Conservation (phyloP, 1,284 basidiomycete genomes). For the Pyrrhoderma noxium region DNA sequence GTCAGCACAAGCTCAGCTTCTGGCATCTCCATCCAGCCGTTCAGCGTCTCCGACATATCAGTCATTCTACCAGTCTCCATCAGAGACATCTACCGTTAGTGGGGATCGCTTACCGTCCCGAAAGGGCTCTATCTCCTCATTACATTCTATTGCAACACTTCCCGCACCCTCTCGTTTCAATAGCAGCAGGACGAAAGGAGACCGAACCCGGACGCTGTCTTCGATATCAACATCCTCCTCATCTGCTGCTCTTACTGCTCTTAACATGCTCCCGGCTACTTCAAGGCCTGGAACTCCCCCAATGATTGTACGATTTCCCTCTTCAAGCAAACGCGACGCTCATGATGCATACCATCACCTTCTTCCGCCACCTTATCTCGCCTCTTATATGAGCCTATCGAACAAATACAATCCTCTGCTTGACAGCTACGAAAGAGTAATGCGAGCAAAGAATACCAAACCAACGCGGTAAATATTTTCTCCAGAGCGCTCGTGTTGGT, state of each 20-base stretch:
- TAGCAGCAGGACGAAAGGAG: conserved; percentile 28
- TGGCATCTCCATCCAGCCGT: conserved; percentile 30
- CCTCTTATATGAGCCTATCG: conserved; percentile 59
- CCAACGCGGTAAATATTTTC: conserved; percentile 1
- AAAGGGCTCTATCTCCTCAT: conserved; percentile 58
- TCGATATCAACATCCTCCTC: conserved; percentile 52
- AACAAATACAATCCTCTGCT: conserved; percentile 54
- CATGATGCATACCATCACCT: conserved; percentile 57
- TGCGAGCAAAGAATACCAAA: conserved; percentile 39
- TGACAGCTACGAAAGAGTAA: conserved; percentile 63
- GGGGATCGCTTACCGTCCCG: conserved; percentile 19
- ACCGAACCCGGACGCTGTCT: conserved; percentile 59
- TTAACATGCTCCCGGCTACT: conserved; percentile 48
- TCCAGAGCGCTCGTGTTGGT: background rate
- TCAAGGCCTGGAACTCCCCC: conserved; percentile 46
- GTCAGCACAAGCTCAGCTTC: conserved; percentile 37
- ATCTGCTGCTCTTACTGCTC: conserved; percentile 58
- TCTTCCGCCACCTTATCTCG: conserved; percentile 61
- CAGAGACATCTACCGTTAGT: conserved; percentile 26
- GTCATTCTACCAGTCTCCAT: conserved; percentile 27
- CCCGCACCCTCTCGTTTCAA: conserved; percentile 35
- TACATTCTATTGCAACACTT: conserved; percentile 54
- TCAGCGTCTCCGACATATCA: conserved; percentile 32
- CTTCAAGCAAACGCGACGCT: conserved; percentile 41
- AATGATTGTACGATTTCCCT: conserved; percentile 45